These are phyloP conservation scores for Neofusicoccum cordaticola DNA, from an alignment of 2,329 filamentous ascomycete species.

Conservation along the genomic window DNA sequence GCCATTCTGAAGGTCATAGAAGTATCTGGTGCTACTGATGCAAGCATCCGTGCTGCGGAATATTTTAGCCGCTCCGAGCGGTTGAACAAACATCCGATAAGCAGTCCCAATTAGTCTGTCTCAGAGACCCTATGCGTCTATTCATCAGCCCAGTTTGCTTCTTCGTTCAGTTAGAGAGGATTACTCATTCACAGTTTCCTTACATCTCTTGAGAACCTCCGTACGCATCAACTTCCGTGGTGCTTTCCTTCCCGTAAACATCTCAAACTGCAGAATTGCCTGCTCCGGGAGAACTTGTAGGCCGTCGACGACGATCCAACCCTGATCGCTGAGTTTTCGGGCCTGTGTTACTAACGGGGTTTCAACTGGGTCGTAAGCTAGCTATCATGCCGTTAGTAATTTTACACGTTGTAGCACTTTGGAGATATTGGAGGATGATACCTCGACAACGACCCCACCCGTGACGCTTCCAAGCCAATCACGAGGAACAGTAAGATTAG, in stretches of 20 bases:
- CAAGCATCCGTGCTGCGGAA: too few relatives aligned
- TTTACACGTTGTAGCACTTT: neutral
- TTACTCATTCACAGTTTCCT: neutral
- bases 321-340: neutral
- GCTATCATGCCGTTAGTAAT: neutral
- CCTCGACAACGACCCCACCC: neutral
- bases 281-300: neutral
- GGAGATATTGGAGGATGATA: neutral
- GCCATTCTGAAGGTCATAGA: too few relatives aligned
- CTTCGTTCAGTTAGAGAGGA: too few relatives aligned
- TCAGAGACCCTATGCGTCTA: too few relatives aligned
- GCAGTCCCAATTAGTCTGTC: too few relatives aligned
- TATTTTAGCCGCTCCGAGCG: too few relatives aligned
- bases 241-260: neutral
- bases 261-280: neutral
- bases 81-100: too few relatives aligned
- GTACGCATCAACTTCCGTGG: neutral
- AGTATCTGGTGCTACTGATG: too few relatives aligned
- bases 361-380: neutral
- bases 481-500: neutral
- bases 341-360: neutral
- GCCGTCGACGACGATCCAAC: neutral
- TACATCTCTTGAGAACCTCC: neutral
- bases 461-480: neutral
- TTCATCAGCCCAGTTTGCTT: too few relatives aligned